phyloP scores from a whole-genome alignment of 768 basidiomycete species.

The Amanita inopinata region DNA sequence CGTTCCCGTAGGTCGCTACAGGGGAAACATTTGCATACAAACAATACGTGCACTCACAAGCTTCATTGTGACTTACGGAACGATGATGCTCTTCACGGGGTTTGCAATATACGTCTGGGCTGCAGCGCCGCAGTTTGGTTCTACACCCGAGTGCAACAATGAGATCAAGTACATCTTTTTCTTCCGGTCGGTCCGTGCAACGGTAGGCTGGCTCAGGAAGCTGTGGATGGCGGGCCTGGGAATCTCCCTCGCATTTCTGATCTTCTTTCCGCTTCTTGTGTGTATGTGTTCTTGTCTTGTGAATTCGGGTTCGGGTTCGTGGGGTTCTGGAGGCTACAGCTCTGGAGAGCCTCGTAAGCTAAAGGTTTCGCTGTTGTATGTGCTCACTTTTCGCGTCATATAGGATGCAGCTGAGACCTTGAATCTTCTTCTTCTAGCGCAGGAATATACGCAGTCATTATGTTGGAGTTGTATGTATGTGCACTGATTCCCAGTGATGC shows the following conservation, averaged over 20 bases:
- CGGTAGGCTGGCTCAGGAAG: constrained; percentile 11
- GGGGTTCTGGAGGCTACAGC: background rate
- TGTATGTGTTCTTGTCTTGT: constrained; percentile 1
- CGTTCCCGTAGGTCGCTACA: background rate
- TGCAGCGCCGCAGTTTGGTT: constrained; percentile 10
- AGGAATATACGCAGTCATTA: constrained; percentile 10
- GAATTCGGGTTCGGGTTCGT: background rate
- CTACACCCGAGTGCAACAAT: constrained; percentile 3
- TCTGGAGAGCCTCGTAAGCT: background rate
- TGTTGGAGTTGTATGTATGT: constrained; percentile 13
- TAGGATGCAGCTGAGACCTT: background rate
- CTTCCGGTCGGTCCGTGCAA: constrained; percentile 10
- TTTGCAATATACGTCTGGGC: constrained; percentile 13
- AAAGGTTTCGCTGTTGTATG: background rate
- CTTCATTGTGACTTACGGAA: constrained; percentile 8
- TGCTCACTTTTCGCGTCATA: too few relatives aligned
- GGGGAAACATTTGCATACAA: background rate
- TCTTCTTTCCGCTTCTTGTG: background rate
- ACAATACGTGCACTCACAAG: constrained; percentile 5
- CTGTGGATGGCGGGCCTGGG: constrained; percentile 12
- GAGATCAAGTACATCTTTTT: constrained; percentile 12
- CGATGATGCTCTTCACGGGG: constrained; percentile 10
- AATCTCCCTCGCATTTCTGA: background rate
- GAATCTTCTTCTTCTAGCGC: constrained; percentile 2
- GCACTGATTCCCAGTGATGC: too few relatives aligned